These are phyloP conservation scores for Nitzschia inconspicua DNA, from an alignment of 108 stramenopile species.

Conservation along the genomic window DNA sequence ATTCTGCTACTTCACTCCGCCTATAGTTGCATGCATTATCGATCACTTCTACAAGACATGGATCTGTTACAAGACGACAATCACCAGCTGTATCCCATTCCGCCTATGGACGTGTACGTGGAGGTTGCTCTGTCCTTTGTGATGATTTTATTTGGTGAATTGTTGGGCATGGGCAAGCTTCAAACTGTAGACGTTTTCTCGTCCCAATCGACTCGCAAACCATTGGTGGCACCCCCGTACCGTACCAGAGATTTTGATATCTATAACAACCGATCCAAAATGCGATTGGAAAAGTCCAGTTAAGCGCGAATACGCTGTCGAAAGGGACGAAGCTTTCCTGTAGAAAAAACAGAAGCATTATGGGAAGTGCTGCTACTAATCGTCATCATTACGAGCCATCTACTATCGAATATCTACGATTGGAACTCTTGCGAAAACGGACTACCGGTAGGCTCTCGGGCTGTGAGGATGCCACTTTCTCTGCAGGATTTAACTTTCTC, in stretches of 20 bases:
- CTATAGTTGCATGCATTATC: conserved; percentile 48
- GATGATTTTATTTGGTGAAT: conserved; percentile 28
- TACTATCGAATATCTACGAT: too few species aligned
- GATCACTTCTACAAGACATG: conserved; percentile 33
- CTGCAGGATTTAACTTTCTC: too few species aligned
- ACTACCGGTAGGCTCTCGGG: too few species aligned
- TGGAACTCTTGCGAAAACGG: too few species aligned
- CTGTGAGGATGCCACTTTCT: too few species aligned
- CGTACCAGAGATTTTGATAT: conserved; percentile 49
- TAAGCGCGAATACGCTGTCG: too few species aligned
- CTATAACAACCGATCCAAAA: conserved; percentile 30
- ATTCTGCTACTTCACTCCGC: conserved; percentile 45
- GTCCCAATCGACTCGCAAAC: neutral
- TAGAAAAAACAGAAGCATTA: too few species aligned
- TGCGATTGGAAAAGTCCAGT: too few species aligned
- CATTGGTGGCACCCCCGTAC: conserved; percentile 33
- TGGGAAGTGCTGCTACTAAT: too few species aligned
- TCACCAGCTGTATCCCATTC: neutral
- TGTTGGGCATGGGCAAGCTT: conserved; percentile 24
- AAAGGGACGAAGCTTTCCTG: too few species aligned
- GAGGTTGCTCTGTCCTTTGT: conserved; percentile 27
- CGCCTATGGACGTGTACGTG: conserved; percentile 39
- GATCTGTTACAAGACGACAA: conserved; percentile 17
- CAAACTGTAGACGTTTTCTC: conserved; percentile 19
- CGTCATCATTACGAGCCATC: too few species aligned